phyloP scores from a whole-genome alignment of 352 stramenopile species.

The Pythium aristosporum region DNA sequence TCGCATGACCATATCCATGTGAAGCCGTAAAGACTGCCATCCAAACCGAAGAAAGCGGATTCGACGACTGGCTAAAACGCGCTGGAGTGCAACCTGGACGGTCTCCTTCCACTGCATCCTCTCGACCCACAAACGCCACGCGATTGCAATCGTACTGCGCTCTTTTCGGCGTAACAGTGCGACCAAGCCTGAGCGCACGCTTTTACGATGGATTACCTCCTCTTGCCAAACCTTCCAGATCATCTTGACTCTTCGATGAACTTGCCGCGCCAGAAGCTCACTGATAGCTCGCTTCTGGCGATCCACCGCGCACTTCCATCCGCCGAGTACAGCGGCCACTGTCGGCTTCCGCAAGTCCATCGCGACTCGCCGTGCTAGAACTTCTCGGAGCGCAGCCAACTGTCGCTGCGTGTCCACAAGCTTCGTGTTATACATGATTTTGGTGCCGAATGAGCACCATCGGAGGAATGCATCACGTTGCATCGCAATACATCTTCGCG shows the following conservation, averaged over 20 bases:
- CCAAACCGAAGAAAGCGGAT: slow-evolving; percentile 1
- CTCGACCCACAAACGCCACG: slow-evolving; percentile 2
- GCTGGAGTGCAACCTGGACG: not conserved
- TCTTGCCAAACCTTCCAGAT: slow-evolving; percentile 1
- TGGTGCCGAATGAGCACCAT: slow-evolving; percentile 5
- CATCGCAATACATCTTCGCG: not conserved
- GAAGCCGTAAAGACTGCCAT: slow-evolving; percentile 18
- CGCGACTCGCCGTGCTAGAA: slow-evolving; percentile 12
- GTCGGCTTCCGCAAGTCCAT: slow-evolving; percentile 12
- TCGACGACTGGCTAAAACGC: not conserved
- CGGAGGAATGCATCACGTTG: not conserved
- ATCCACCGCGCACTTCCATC: slow-evolving; percentile 8
- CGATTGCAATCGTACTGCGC: not conserved
- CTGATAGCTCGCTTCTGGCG: not conserved
- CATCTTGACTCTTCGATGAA: not conserved
- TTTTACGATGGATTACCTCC: not conserved
- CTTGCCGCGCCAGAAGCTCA: not conserved
- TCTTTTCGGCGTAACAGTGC: not conserved
- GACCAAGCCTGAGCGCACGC: not conserved
- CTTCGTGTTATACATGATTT: not conserved
- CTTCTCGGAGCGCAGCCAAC: slow-evolving; percentile 12
- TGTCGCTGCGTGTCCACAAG: not conserved
- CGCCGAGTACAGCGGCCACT: not conserved
- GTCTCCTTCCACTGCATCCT: not conserved
- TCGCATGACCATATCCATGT: slow-evolving; percentile 26